phyloP scores from a whole-genome alignment of 768 basidiomycete genomes.

The Inosperma sp. region DNA sequence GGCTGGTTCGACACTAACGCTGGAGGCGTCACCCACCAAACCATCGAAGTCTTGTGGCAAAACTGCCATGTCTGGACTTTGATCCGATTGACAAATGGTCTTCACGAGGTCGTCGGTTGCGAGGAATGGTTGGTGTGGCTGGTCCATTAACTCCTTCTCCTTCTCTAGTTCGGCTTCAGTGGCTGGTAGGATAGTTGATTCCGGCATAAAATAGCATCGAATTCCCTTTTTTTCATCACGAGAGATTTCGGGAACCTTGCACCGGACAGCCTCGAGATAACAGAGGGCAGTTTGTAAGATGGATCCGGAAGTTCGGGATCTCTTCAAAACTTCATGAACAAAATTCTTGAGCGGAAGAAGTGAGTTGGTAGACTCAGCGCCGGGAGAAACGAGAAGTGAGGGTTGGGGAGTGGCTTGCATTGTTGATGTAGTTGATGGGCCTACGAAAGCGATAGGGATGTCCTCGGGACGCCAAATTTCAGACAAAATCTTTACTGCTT shows the following conservation, averaged over 20 bases:
- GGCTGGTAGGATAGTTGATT: conserved; percentile 39
- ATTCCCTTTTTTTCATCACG: conserved; percentile 45
- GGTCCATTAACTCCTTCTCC: conserved; percentile 34
- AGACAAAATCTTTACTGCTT: conserved; percentile 70
- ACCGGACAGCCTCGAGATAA: conserved; percentile 80
- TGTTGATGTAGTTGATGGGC: conserved; percentile 21
- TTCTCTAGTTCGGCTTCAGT: conserved; percentile 40
- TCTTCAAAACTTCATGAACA: conserved; percentile 83
- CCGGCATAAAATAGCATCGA: conserved; percentile 38
- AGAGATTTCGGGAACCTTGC: conserved; percentile 61
- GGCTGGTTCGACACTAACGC: conserved; percentile 3
- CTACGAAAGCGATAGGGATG: conserved; percentile 51
- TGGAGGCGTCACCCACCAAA: conserved; percentile 6
- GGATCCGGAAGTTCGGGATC: conserved; percentile 77
- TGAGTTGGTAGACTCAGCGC: conserved; percentile 30
- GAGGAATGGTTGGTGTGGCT: conserved; percentile 16
- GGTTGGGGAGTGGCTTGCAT: neutral
- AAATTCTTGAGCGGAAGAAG: conserved; percentile 67
- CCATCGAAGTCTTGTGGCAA: conserved; percentile 14
- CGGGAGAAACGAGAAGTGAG: conserved; percentile 13
- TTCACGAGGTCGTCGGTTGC: conserved; percentile 30
- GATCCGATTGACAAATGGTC: conserved; percentile 41
- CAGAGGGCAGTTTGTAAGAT: conserved; percentile 86
- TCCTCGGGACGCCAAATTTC: conserved; percentile 80
- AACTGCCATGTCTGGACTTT: conserved; percentile 15